Evolutionary conservation across 2,329 filamentous ascomycete genomes (phyloP), one percentile per base, ranked within the genome.

Genomic region (Colletotrichum sansevieriae): DNA sequence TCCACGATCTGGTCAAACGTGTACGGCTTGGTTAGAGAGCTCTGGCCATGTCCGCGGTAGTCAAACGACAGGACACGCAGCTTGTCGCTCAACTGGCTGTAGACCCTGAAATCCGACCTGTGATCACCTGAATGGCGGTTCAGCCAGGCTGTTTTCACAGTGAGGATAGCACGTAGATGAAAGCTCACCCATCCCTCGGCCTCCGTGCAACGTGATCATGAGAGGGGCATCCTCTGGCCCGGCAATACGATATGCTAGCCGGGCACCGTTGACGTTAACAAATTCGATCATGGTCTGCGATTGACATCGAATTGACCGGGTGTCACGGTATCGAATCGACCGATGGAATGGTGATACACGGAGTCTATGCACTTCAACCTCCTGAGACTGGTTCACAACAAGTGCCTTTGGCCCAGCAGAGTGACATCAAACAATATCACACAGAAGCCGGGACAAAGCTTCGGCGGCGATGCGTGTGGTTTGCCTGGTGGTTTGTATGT

Each of bases 1-100:
- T 80, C 79, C 6, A 80, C 78, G 7, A 81, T 71, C 71, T 81
- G 79, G 7, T 73, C 71, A 57, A 80, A 80, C 0, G 77, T 78
- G 70, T 78, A 80, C 9, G 78, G 78, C 56, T 72, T 74, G 1
- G 78, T 79, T 9, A 62, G 71, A 0, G 77, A 79, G 68, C 78
- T 80, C 39, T 75, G 71, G 0, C 79, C 78, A 57, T 80, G 79
- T 22, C 79, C 79, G 1, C 78, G 74, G 47, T 74, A 79, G 70
- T 80, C 78, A 54, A 80, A 81, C 0, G 78, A 78, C 5, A 81
- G 67, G 1, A 81, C 73, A 2, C 78, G 75, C 39, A 76, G 74
- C 10, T 69, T 63, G 54, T 74, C 71, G 22, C 65, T 64, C 6
- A 80, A 69, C 6, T 74, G 74, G 54, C 74, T 71, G 52, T 77